Conservation (phyloP, 1,284 basidiomycete species). For the Spongiforma sp. region DNA sequence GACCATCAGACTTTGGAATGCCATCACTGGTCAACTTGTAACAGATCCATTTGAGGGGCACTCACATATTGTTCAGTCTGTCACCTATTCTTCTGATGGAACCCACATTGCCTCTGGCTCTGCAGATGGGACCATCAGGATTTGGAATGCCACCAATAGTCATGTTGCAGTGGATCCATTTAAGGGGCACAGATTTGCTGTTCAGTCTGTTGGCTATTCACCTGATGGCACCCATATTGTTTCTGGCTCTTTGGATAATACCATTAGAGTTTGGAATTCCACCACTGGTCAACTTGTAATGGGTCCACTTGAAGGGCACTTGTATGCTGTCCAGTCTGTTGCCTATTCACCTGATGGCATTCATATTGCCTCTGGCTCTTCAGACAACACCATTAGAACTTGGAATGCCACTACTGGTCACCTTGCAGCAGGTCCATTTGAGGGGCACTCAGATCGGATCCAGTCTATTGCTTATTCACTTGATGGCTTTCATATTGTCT, state of each 20-base stretch:
- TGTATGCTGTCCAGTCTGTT: too few species aligned
- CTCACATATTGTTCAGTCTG: not conserved
- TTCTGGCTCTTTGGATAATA: not conserved
- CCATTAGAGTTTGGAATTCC: not conserved
- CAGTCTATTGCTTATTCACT: too few species aligned
- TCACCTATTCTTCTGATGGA: not conserved
- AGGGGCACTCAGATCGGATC: too few species aligned
- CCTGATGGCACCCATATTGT: not conserved
- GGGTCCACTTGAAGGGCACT: too few species aligned
- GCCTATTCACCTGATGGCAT: too few species aligned
- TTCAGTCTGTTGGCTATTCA: not conserved
- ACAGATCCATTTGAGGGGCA: not conserved
- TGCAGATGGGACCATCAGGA: not conserved
- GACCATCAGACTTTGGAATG: not conserved
- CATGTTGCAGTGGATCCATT: not conserved
- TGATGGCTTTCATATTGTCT: too few species aligned
- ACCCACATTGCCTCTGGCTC: not conserved
- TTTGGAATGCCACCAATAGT: not conserved
- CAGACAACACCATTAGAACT: too few species aligned
- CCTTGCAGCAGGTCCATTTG: too few species aligned
- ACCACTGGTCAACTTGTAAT: too few species aligned
- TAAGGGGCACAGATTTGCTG: not conserved
- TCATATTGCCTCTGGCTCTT: too few species aligned
- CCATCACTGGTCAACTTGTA: not conserved
- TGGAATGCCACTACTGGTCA: too few species aligned